phyloP scores from a whole-genome alignment of 495 filamentous ascomycete genomes.

The Aspergillus indologenus region DNA sequence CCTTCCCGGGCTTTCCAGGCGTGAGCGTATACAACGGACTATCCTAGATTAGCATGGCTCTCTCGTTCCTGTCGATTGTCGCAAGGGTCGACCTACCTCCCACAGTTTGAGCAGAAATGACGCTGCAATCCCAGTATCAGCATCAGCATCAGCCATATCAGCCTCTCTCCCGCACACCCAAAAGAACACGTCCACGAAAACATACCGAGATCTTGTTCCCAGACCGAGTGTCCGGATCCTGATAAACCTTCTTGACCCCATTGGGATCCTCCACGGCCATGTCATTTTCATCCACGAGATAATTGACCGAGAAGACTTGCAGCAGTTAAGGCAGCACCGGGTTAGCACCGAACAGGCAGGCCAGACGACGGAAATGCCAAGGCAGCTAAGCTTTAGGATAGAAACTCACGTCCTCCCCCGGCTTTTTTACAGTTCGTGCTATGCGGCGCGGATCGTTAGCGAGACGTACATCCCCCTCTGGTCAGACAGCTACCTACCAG shows the following conservation, averaged over 20 bases:
- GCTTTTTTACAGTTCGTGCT: conserved; percentile 25
- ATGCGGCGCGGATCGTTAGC: neutral
- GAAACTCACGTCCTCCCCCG: conserved; percentile 21
- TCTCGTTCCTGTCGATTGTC: no score
- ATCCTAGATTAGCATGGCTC: neutral
- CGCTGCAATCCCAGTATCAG: conserved; percentile 13
- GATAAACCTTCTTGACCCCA: conserved; percentile 12
- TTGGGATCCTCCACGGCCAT: conserved; percentile 23
- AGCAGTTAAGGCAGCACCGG: no score
- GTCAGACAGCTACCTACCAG: conserved; percentile 18
- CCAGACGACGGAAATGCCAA: neutral
- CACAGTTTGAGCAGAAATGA: conserved; percentile 30
- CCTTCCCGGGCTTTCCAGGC: conserved; percentile 20
- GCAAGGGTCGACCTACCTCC: conserved; percentile 22
- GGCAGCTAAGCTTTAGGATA: neutral
- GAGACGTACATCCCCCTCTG: neutral
- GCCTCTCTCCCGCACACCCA: neutral
- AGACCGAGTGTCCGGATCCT: conserved; percentile 19
- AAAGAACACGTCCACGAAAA: neutral
- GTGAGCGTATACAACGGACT: conserved; percentile 22
- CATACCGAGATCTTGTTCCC: conserved; percentile 20
- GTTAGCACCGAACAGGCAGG: neutral
- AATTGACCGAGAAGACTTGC: conserved; percentile 30
- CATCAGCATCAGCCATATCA: conserved; percentile 7
- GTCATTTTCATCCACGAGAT: conserved; percentile 17